Base-by-base conservation (phyloP, 345 rosid genomes). In the Hibiscus tridactylites region DNA sequence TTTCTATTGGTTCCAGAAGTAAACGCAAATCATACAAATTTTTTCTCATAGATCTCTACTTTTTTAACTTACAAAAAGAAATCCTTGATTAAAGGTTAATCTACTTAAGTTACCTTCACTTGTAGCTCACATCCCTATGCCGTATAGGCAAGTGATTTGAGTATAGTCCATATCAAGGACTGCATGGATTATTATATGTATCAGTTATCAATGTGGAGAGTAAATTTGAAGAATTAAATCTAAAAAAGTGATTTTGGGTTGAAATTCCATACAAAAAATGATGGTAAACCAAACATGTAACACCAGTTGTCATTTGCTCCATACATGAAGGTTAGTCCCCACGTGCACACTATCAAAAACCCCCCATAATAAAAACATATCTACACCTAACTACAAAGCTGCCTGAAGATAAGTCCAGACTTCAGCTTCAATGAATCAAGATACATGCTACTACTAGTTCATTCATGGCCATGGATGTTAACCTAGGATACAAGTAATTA, bases 301-400 rank as follows among this genome's bases (percentile, higher is more conserved):
- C 62, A 59, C 75, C 70, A 63, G 58, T 61, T 46, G 77, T 70
- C 75, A 59, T 52, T 28, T 64, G 68, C 31, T 53, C 54, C 79
- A 16, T 19, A 46, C 16, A 24, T 11, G 12, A 61, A 68, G 70
- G 39, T 15, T 61, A 60, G 75, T 56, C 76, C 58, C 70, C 58
- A 28, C 28, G 56, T 64, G 75, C 49, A 7, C 17, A 15, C 7
- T 49, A 16, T 4, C 15, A 50, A 21, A 1, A 21, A 21, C 0
- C 0, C 0, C 1, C 24, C 24, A 21, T 21, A 21, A 21, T 21
- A 21, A 21, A 21, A 21, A 21, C 24, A 21, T 21, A 21, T 21
- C 24, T 21, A 21, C 24, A 42, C 46, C 46, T 8, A 50, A 16
- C 44, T 29, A 29, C 46, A 59, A 16, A 50, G 13, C 16, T 28